phyloP scores from a whole-genome alignment of 129 eudicot species.

The Saussurea involucrata region DNA sequence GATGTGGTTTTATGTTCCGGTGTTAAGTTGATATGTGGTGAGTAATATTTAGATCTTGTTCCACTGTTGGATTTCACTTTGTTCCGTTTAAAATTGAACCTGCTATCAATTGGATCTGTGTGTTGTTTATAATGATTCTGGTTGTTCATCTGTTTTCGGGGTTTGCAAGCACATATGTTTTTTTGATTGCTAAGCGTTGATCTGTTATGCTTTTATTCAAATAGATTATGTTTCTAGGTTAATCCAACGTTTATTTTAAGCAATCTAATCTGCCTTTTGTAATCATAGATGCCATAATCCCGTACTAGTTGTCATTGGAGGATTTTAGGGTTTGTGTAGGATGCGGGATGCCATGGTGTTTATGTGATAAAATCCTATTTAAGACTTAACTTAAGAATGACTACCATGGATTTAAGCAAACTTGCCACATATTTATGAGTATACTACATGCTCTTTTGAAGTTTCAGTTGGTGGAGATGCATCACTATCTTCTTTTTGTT shows the following conservation, averaged over 20 bases:
- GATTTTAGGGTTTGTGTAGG: constrained; percentile 12
- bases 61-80: not conserved
- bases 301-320: not conserved
- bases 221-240: not conserved
- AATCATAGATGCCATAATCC: not conserved
- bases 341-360: constrained; percentile 3
- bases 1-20: not conserved
- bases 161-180: not conserved
- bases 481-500: not conserved
- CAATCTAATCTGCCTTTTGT: not conserved
- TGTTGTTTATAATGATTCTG: not conserved
- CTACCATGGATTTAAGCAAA: not conserved
- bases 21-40: not conserved
- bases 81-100: not conserved
- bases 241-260: not conserved
- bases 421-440: not conserved
- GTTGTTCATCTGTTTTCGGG: not conserved
- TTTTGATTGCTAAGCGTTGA: not conserved
- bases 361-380: not conserved
- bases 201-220: constrained; percentile 11
- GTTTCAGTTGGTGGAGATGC: not conserved
- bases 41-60: not conserved
- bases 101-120: not conserved
- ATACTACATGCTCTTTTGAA: not conserved
- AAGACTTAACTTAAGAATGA: not conserved